Percentiles rank a stretch among this genome's conserved stretches.
Conservation (phyloP, 176 grass and related monocot species). For the Poa pratensis region DNA sequence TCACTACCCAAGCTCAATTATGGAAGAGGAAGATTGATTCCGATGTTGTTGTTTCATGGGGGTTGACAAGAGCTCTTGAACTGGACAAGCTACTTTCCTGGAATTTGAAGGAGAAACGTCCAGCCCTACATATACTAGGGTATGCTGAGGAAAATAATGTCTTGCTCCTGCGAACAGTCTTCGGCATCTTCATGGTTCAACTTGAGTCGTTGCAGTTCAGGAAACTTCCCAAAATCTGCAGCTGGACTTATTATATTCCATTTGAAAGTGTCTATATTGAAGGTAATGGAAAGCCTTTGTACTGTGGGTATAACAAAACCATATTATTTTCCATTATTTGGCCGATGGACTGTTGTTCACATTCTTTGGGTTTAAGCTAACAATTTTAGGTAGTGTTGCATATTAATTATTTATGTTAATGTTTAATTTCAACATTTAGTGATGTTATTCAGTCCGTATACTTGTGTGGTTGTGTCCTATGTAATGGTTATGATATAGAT, state of each 20-base stretch:
- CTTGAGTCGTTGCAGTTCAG: background rate
- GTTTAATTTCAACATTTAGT: background rate
- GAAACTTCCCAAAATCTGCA: background rate
- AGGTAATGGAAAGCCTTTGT: background rate
- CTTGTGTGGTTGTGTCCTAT: background rate
- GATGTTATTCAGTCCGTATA: background rate
- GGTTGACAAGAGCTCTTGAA: background rate
- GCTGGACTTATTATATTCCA: background rate
- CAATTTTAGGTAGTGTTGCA: background rate
- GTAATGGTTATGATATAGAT: background rate
- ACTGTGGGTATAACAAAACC: background rate
- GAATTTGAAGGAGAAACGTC: background rate
- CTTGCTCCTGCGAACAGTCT: background rate
- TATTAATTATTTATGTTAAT: background rate
- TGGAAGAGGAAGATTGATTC: background rate
- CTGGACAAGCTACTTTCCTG: background rate
- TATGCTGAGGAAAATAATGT: background rate
- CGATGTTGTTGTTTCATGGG: background rate
- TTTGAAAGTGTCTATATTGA: background rate
- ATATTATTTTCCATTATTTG: background rate
- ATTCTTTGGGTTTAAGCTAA: background rate
- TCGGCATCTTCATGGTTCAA: background rate
- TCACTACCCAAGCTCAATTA: background rate
- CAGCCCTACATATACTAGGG: background rate
- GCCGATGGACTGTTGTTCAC: background rate